These are phyloP conservation scores for Pichia paraexigua DNA, from an alignment of 805 yeast genomes.

Conservation along the genomic window DNA sequence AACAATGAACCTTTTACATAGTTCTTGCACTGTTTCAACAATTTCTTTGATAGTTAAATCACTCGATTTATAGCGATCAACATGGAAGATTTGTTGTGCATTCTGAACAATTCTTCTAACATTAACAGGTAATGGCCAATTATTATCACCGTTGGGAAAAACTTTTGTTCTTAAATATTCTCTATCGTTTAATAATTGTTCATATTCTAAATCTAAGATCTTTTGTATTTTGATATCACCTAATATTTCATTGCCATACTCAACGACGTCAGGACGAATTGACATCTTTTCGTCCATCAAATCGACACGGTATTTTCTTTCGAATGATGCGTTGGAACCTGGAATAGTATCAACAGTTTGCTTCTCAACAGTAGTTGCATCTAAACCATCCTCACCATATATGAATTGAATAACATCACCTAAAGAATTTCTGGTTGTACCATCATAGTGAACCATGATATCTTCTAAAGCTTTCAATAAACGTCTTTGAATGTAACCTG, in stretches of 20 bases:
- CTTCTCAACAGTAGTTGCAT: constrained; percentile 95
- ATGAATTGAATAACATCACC: constrained; percentile 95
- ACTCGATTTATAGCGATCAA: constrained; percentile 83
- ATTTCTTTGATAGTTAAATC: constrained; percentile 83
- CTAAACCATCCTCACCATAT: constrained; percentile 98
- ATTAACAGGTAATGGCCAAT: constrained; percentile 97
- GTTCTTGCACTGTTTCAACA: constrained; percentile 58
- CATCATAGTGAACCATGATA: constrained; percentile 91
- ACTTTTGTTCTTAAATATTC: constrained; percentile 66
- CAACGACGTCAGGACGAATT: constrained; percentile 66
- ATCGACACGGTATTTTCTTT: constrained; percentile 77
- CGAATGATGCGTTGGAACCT: constrained; percentile 80
- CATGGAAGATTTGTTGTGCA: constrained; percentile 93
- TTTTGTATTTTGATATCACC: constrained; percentile 84
- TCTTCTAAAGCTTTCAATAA: constrained; percentile 97
- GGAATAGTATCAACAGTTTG: constrained; percentile 94
- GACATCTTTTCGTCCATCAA: constrained; percentile 57
- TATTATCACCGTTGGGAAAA: constrained; percentile 88
- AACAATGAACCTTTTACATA: constrained; percentile 62
- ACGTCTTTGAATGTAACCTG: constrained; percentile 98
- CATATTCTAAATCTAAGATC: constrained; percentile 74
- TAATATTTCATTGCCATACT: constrained; percentile 81
- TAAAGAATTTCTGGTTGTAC: constrained; percentile 93
- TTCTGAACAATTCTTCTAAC: constrained; percentile 94
- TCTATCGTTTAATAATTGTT: constrained; percentile 73